Evolutionary conservation across 768 basidiomycete genomes (phyloP).

Genomic region (Tricholoma bakamatsutake): DNA sequence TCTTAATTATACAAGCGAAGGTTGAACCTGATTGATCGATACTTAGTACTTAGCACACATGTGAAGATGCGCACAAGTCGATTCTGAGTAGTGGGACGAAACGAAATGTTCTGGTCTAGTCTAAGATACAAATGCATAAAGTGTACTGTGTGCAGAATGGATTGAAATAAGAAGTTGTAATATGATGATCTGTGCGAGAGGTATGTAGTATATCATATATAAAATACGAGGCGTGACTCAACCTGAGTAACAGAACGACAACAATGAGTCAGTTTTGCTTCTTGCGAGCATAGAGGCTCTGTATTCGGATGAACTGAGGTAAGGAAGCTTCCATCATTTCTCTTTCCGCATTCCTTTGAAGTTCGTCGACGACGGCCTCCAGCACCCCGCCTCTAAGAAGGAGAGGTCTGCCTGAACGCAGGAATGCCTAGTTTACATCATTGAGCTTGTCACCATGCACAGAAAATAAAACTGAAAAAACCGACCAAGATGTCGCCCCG

Average conservation of each 20-base stretch:
- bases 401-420: conserved; percentile 61
- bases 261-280: conserved; percentile 13
- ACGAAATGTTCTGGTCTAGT: too few species aligned
- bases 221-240: neutral
- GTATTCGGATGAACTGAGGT: conserved; percentile 48
- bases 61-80: too few species aligned
- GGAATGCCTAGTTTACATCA: conserved; percentile 42
- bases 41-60: too few species aligned
- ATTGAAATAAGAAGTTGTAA: too few species aligned
- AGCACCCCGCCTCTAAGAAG: conserved; percentile 59
- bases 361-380: conserved; percentile 43
- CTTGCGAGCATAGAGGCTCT: conserved; percentile 58
- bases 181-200: too few species aligned
- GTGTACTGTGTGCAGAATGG: too few species aligned
- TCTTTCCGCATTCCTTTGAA: conserved; percentile 43
- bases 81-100: too few species aligned
- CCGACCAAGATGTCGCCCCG: conserved; percentile 55
- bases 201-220: neutral
- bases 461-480: neutral
- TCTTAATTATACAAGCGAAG: too few species aligned
- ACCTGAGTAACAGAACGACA: neutral
- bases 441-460: neutral
- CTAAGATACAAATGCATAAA: too few species aligned
- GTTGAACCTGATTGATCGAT: too few species aligned
- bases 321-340: conserved; percentile 46